Evolutionary conservation across 495 filamentous ascomycete genomes (phyloP).

Genomic region (Penicillium soppii): DNA sequence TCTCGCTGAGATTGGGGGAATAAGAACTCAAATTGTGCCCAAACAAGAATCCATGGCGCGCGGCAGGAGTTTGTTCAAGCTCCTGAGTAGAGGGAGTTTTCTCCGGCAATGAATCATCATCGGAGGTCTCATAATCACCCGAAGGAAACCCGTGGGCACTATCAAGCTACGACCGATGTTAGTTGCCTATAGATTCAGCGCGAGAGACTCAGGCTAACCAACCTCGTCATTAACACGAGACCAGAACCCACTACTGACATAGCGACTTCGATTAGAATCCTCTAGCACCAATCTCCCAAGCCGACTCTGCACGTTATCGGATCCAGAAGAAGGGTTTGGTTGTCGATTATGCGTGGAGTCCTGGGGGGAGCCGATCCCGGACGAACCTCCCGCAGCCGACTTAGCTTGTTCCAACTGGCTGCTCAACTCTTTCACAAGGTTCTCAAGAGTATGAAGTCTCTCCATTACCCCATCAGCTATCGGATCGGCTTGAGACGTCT

Average conservation of each 20-base stretch:
- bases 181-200: background rate
- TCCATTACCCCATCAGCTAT: conserved; percentile 48
- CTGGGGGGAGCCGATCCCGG: conserved; percentile 16
- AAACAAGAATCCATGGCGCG: conserved; percentile 56
- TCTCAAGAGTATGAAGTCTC: conserved; percentile 51
- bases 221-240: conserved; percentile 55
- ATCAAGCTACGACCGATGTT: conserved; percentile 32
- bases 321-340: conserved; percentile 1
- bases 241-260: conserved; percentile 55
- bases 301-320: conserved; percentile 23
- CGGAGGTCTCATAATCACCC: conserved; percentile 38
- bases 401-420: conserved; percentile 47
- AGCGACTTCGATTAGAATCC: conserved; percentile 41
- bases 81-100: conserved; percentile 35
- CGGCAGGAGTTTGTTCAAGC: conserved; percentile 39
- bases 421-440: conserved; percentile 56
- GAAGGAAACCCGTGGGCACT: conserved; percentile 25
- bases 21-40: conserved; percentile 38
- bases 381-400: conserved; percentile 14
- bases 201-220: conserved; percentile 1
- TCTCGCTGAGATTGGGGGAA: conserved; percentile 33
- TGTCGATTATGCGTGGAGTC: conserved; percentile 7
- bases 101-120: conserved; percentile 33
- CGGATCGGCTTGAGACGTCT: conserved; percentile 15
- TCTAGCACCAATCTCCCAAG: conserved; percentile 45